Evolutionary conservation across 1,284 basidiomycete species (phyloP), one percentile per base, ranked within the genome.

Genomic region (Meira nashicola): DNA sequence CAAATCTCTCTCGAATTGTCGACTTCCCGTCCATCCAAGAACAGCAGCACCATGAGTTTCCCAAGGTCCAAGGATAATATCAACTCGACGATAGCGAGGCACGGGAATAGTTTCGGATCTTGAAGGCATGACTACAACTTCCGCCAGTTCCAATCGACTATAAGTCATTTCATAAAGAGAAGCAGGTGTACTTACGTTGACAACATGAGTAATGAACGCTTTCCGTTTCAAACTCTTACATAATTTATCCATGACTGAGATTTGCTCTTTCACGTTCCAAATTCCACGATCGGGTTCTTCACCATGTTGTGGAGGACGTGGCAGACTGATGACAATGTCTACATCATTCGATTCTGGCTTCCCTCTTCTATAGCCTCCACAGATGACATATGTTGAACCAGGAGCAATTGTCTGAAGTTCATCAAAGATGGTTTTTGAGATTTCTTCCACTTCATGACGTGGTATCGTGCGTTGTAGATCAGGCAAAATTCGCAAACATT

Each of bases 1-100:
- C 1, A 73, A 51, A 44, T 73, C 71, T n/a, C 65, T 47, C 57
- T 73, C 71, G 39, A 73, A 73, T 9, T 61, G 62, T 52, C 60
- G 25, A 33, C 61, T 63, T 1, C 71, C 71, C 2, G 71, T 66
- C 66, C 68, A 73, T 11, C 69, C 71, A 6, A 73, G 54, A 14
- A 71, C 62, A 0, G 64, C 65, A 3, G 71, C 71, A 2, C 71
- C 71, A 54, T 71, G 69, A 12, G 69, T 64, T 5, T 49, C 48
- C 17, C 25, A 25, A 23, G 46, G 46, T 5, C 17, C 46, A 47
- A 58, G 54, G 43, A 61, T 57, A 17, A 55, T 33, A 28, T 61
- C 53, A 28, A 58, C 28, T 57, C 37, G 19, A 58, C 69, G 23
- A 65, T 57, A 49, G 17, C 43, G 39, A 4, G 66, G 52, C 1